Evolutionary conservation across 2,329 filamentous ascomycete species (phyloP).

Genomic region (Phialocephala subalpina): DNA sequence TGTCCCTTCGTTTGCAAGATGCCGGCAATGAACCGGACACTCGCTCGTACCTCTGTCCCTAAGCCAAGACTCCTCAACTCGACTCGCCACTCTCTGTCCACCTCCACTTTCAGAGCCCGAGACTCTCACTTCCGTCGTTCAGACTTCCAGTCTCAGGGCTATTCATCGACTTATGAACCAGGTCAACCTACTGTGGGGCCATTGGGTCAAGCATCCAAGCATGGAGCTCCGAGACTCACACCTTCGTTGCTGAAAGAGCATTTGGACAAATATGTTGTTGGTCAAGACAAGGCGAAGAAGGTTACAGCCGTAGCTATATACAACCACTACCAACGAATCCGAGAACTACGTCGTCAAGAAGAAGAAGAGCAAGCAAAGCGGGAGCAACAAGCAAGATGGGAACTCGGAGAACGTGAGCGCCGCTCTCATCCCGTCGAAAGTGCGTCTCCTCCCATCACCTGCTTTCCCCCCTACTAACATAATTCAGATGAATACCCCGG

Average conservation of each 20-base stretch:
- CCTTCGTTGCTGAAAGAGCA: constrained; percentile 82
- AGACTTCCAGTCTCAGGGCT: constrained; percentile 63
- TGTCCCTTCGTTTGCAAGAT: constrained; percentile 23
- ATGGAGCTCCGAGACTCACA: constrained; percentile 70
- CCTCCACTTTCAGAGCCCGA: constrained; percentile 25
- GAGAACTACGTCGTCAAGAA: constrained; percentile 76
- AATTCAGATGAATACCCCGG: constrained; percentile 62
- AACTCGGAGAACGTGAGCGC: constrained; percentile 48
- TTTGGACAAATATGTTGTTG: constrained; percentile 95
- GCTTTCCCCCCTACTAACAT: constrained; percentile 37
- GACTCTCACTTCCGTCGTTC: constrained; percentile 52
- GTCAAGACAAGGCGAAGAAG: constrained; percentile 94
- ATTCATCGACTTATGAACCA: constrained; percentile 69
- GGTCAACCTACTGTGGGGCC: constrained; percentile 68
- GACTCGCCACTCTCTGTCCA: constrained; percentile 29
- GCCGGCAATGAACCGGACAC: constrained; percentile 34
- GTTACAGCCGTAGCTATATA: constrained; percentile 92
- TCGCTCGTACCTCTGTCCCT: constrained; percentile 18
- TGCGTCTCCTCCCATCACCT: constrained; percentile 48
- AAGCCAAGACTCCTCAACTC: constrained; percentile 9
- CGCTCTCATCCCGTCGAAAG: constrained; percentile 82
- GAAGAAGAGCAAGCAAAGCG: constrained; percentile 68
- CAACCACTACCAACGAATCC: constrained; percentile 93
- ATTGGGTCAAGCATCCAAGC: constrained; percentile 55
- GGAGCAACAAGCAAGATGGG: constrained; percentile 67